Evolutionary conservation across 2,329 filamentous ascomycete species (phyloP).

Genomic region (Paramyrothecium roridum): DNA sequence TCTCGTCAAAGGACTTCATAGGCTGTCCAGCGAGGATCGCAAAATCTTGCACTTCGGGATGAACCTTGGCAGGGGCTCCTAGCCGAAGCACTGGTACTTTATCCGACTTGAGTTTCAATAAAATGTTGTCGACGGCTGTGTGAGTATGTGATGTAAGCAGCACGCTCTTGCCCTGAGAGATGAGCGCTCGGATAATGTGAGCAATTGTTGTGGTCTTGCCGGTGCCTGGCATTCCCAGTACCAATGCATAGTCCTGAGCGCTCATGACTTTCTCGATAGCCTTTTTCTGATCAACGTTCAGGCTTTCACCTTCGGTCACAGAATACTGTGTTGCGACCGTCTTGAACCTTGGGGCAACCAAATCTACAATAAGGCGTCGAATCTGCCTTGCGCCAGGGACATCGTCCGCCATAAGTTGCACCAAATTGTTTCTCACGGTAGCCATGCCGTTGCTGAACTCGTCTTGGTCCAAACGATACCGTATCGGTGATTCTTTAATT

Average conservation of each 20-base stretch:
- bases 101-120: constrained; percentile 83
- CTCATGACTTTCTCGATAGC: constrained; percentile 96
- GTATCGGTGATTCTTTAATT: constrained; percentile 52
- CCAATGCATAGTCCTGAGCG: constrained; percentile 91
- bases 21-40: constrained; percentile 73
- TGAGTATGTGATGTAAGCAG: constrained; percentile 95
- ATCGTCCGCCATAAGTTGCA: constrained; percentile 84
- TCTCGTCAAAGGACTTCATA: constrained; percentile 76
- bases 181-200: constrained; percentile 89
- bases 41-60: constrained; percentile 83
- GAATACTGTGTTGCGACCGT: constrained; percentile 59
- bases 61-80: constrained; percentile 80
- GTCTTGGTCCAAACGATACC: constrained; percentile 91
- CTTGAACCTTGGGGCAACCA: constrained; percentile 71
- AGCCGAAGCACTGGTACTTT: constrained; percentile 79
- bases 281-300: constrained; percentile 83
- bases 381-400: constrained; percentile 69
- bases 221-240: constrained; percentile 96
- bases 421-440: constrained; percentile 86
- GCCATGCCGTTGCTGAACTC: constrained; percentile 99
- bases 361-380: constrained; percentile 76
- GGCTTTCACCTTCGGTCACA: constrained; percentile 57
- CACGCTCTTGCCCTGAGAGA: constrained; percentile 87
- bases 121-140: constrained; percentile 95
- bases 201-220: constrained; percentile 98